Percentiles rank a stretch among this genome's conserved stretches.
phyloP scores from a whole-genome alignment of 2,329 filamentous ascomycete species.

The Beauveria caledonica region DNA sequence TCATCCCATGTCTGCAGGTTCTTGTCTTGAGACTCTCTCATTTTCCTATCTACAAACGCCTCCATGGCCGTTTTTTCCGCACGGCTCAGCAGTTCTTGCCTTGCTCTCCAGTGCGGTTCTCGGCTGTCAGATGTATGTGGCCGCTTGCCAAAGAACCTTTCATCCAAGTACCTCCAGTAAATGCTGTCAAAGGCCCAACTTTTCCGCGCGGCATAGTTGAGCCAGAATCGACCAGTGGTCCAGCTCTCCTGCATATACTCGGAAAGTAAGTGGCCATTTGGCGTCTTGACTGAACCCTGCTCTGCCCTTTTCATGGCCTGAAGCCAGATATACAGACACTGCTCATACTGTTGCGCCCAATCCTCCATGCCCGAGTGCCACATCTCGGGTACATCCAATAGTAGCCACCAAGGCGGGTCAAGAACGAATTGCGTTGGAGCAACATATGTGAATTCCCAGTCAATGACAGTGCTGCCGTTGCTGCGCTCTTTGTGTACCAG shows the following conservation, averaged over 20 bases:
- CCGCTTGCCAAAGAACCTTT: conserved; percentile 23
- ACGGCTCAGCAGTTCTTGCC: conserved; percentile 20
- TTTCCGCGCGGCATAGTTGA: conserved; percentile 26
- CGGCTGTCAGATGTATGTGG: neutral
- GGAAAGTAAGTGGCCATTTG: neutral
- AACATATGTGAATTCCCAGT: conserved; percentile 25
- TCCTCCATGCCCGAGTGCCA: conserved; percentile 13
- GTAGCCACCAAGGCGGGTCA: conserved; percentile 29
- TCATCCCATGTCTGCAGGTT: conserved; percentile 20
- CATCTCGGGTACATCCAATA: conserved; percentile 13
- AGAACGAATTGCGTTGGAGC: conserved; percentile 27
- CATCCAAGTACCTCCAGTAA: conserved; percentile 26
- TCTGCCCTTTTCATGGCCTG: conserved; percentile 17
- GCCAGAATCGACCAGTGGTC: conserved; percentile 27
- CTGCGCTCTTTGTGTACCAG: conserved; percentile 20
- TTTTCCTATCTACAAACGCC: conserved; percentile 23
- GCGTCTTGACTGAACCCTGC: neutral
- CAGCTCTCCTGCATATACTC: conserved; percentile 26
- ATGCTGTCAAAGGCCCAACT: conserved; percentile 27
- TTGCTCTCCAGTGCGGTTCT: conserved; percentile 21
- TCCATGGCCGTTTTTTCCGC: conserved; percentile 22
- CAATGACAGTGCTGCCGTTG: conserved; percentile 20
- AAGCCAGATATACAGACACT: conserved; percentile 25
- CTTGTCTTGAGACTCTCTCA: conserved; percentile 20
- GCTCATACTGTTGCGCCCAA: conserved; percentile 18